Base-by-base conservation (phyloP, 2,329 filamentous ascomycete genomes). In the Colletotrichum scovillei region DNA sequence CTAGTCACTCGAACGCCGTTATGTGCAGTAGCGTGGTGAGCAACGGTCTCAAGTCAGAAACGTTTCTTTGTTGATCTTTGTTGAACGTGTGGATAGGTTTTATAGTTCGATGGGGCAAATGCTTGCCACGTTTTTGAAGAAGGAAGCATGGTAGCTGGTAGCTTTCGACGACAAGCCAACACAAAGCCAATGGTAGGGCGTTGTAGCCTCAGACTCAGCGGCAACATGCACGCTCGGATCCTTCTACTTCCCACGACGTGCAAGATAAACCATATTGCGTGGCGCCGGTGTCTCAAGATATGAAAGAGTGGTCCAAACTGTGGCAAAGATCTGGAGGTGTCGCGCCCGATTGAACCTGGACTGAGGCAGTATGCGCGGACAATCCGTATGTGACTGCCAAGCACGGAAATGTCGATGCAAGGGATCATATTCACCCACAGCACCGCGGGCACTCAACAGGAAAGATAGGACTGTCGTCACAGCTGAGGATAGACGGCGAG, bases 191-290 rank as follows among this genome's bases (percentile, higher is more conserved):
- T n/a, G 56, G 28, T 11, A 63, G 52, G 24, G 58, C 55, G 24
- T 19, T 22, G 3, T n/a, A 30, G 55, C 30, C 46, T 58, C 32
- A 49, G 26, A 42, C 49, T 66, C 49, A 62, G 49, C 24, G 22
- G 59, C 11, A n/a, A 38, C 42, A 56, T 73, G 66, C 59, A 73
- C 59, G 59, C 59, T 73, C 59, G 56, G 59, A 58, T 64, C 42
- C 42, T 55, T 53, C 42, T 28, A n/a, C 42, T 42, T 35, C 35
- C 32, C 16, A n/a, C 22, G 14, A 14, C 35, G n/a, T 19, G 19
- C 58, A 14, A 56, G 56, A 30, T 49, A 49, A 49, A 9, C 42
- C 42, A 49, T 49, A 49, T 49, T 22, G 28, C 64, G 62, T n/a
- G 56, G 16, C 69, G 28, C 49, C 69, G 49, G 49, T 62, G 63